These are phyloP conservation scores for Dryadomyces sulphureus DNA, from an alignment of 2,329 filamentous ascomycete species.

Conservation along the genomic window DNA sequence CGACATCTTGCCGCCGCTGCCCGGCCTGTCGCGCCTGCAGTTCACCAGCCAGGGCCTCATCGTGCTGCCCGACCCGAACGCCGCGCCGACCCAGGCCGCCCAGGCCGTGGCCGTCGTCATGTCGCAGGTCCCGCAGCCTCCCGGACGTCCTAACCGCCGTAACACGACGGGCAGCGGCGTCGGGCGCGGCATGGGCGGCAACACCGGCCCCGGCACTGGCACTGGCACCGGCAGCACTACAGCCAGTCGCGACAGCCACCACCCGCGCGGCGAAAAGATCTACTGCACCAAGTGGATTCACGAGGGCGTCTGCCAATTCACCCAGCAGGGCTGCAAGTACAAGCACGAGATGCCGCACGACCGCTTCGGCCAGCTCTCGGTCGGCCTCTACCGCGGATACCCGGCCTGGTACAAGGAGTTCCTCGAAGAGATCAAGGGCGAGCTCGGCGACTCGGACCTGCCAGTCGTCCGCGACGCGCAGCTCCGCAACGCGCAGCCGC, in stretches of 20 bases:
- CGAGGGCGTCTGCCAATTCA: conserved; percentile 71
- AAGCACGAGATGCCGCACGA: conserved; percentile 82
- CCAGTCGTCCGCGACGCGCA: too few species aligned
- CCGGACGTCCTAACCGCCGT: too few species aligned
- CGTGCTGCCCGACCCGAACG: conserved; percentile 20
- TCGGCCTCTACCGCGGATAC: conserved; percentile 57
- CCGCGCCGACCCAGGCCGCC: too few species aligned
- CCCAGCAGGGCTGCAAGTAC: conserved; percentile 73
- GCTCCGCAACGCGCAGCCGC: too few species aligned
- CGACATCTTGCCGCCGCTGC: conserved; percentile 32
- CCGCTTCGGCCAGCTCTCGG: conserved; percentile 44
- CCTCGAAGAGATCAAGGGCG: conserved; percentile 22
- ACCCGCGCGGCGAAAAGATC: conserved; percentile 41
- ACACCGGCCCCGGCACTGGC: background rate
- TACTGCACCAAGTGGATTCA: conserved; percentile 89
- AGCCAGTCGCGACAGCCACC: conserved; percentile 8
- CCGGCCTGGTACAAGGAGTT: conserved; percentile 45
- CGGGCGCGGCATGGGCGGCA: too few species aligned
- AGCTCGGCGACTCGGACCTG: too few species aligned
- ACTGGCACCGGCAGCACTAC: background rate
- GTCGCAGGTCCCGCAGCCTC: too few species aligned
- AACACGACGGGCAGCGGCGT: too few species aligned
- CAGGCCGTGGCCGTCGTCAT: background rate
- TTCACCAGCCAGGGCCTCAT: conserved; percentile 26
- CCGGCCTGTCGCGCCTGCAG: conserved; percentile 28